Conservation (phyloP, 2,329 filamentous ascomycete genomes). For the Ilyonectria sp. region DNA sequence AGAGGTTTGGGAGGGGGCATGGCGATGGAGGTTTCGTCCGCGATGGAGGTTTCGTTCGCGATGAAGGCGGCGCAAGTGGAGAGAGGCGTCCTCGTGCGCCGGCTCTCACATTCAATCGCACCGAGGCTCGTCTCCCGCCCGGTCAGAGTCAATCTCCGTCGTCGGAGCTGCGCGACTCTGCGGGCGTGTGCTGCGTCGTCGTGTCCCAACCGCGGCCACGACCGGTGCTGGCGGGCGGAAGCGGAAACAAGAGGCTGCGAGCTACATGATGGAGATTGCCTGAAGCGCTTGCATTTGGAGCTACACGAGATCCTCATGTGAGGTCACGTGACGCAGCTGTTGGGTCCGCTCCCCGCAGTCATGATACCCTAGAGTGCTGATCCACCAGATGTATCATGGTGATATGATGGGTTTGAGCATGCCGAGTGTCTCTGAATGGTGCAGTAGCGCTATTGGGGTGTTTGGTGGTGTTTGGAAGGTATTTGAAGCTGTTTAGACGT, state of each 20-base stretch:
- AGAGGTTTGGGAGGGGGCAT: slow-evolving; percentile 20
- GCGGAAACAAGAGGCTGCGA: slow-evolving; percentile 30
- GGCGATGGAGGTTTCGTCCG: neutral
- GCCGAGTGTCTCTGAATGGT: neutral
- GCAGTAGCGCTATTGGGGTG: neutral
- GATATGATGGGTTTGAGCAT: neutral
- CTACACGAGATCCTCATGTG: slow-evolving; percentile 39
- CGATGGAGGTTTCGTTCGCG: neutral
- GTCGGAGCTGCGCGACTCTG: neutral
- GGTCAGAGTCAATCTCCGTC: neutral
- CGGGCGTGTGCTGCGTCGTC: neutral
- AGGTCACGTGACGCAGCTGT: slow-evolving; percentile 41
- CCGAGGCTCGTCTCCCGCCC: neutral
- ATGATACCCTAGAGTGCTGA: slow-evolving; percentile 37
- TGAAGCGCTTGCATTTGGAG: slow-evolving; percentile 6
- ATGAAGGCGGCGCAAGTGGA: neutral
- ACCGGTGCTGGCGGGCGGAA: slow-evolving; percentile 30
- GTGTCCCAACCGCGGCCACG: slow-evolving; percentile 24
- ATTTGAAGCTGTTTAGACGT: neutral
- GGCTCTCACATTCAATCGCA: neutral
- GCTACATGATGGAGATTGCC: slow-evolving; percentile 45
- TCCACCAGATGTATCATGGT: slow-evolving; percentile 7
- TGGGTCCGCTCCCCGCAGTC: slow-evolving; percentile 44
- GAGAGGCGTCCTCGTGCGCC: neutral
- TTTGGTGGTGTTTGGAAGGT: slow-evolving; percentile 4